Percentiles rank a stretch among this genome's conserved stretches.
phyloP scores from a whole-genome alignment of 1,284 basidiomycete species.

The Fomitopsis pinicola region DNA sequence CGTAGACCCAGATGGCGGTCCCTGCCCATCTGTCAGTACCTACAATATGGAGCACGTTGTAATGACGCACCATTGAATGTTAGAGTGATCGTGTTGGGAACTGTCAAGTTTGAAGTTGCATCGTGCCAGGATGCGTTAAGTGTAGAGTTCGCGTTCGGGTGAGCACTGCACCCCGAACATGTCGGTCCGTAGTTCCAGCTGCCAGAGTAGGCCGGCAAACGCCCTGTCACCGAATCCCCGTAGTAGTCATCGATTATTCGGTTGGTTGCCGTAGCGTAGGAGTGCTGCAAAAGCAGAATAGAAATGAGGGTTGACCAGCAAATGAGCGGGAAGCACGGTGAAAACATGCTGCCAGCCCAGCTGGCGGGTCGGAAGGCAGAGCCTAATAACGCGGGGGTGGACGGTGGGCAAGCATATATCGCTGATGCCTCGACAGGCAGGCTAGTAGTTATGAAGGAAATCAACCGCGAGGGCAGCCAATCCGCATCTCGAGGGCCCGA shows the following conservation, averaged over 20 bases:
- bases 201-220: background rate
- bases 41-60: no score
- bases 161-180: background rate
- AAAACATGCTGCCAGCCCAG: background rate
- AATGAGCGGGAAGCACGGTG: background rate
- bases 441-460: background rate
- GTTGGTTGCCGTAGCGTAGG: background rate
- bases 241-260: background rate
- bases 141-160: background rate
- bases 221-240: conserved; percentile 6
- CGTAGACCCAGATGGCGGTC: conserved; percentile 4
- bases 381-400: background rate
- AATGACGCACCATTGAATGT: background rate
- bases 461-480: background rate
- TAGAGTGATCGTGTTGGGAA: background rate
- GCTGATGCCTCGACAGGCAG: background rate
- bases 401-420: background rate
- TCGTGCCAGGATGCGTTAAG: background rate
- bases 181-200: conserved; percentile 1
- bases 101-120: background rate
- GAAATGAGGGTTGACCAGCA: background rate
- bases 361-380: background rate
- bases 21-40: background rate
- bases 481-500: background rate
- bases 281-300: background rate